Conservation (phyloP, 306 rosid genomes). For the Clitoria ternatea region DNA sequence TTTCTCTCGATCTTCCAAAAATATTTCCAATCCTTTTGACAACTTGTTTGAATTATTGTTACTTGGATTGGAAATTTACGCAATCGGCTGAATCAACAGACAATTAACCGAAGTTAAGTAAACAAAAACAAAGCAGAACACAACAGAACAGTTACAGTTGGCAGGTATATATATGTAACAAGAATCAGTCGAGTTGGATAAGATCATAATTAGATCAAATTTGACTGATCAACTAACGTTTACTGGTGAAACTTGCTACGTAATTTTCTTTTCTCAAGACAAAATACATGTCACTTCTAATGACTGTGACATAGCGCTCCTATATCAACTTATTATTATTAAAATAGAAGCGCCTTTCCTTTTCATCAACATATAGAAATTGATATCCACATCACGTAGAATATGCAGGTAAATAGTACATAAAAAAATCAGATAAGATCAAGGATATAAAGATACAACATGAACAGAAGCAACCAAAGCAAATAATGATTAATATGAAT, state of each 20-base stretch:
- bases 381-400: background rate
- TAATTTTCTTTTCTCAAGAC: background rate
- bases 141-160: conserved; percentile 4
- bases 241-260: background rate
- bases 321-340: background rate
- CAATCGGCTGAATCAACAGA: background rate
- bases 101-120: background rate
- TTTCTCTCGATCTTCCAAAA: too few relatives aligned
- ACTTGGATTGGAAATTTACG: background rate
- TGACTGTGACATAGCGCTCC: background rate
- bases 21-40: background rate
- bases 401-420: conserved; percentile 5
- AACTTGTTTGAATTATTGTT: background rate
- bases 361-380: background rate
- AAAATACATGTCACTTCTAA: background rate
- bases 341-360: background rate
- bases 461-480: too few relatives aligned
- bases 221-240: conserved; percentile 16
- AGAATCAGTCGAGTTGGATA: conserved; percentile 19
- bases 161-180: background rate
- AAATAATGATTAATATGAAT: too few relatives aligned
- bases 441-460: background rate
- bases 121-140: background rate
- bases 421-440: conserved; percentile 13
- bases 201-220: conserved; percentile 15